These are phyloP conservation scores for Linanthus parryae DNA, from an alignment of 148 eudicot genomes.

Conservation along the genomic window DNA sequence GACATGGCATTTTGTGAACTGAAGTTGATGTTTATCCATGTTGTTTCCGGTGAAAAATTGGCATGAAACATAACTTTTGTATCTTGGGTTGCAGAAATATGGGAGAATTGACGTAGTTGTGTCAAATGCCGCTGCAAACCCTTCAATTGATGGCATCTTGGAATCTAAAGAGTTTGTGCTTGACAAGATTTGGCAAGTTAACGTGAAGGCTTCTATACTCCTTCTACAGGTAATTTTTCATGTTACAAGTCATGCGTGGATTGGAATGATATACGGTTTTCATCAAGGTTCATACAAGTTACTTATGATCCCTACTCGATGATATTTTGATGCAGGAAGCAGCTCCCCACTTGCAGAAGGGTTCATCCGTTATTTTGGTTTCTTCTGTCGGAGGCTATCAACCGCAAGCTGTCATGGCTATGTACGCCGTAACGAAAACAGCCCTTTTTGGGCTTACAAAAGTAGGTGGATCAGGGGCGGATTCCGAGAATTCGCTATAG, in stretches of 20 bases:
- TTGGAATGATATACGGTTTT: no score
- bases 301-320: no score
- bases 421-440: conserved; percentile 94
- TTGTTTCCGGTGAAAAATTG: no score
- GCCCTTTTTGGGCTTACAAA: conserved; percentile 96
- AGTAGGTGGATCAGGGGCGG: no score
- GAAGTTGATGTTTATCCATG: no score
- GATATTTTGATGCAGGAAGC: no score
- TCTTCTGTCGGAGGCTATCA: conserved; percentile 67
- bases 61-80: no score
- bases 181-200: conserved; percentile 94
- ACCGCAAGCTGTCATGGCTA: conserved; percentile 49
- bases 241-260: no score
- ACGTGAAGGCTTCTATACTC: conserved; percentile 81
- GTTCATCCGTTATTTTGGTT: conserved; percentile 66
- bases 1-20: no score
- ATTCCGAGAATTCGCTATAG: no score
- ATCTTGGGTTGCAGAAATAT: conserved; percentile 65
- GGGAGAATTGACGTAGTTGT: conserved; percentile 86
- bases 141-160: conserved; percentile 52
- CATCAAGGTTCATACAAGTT: no score
- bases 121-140: conserved; percentile 95
- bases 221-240: conserved; percentile 66
- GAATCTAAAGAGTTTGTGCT: conserved; percentile 70
- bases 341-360: conserved; percentile 62